These are phyloP conservation scores for Chamaenerion angustifolium DNA, from an alignment of 345 rosid genomes.

Conservation along the genomic window DNA sequence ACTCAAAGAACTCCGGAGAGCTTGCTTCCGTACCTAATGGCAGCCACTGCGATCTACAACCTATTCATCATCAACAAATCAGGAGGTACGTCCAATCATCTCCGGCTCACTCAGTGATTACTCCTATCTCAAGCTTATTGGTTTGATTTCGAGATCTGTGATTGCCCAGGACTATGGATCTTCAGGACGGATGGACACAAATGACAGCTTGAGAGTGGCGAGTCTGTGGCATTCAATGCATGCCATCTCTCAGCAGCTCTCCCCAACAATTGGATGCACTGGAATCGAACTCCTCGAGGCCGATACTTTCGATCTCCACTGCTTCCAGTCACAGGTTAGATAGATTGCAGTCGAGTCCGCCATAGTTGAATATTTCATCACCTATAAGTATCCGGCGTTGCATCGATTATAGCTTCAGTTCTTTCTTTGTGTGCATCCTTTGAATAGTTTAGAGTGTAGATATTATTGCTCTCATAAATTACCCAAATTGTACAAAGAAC, in stretches of 20 bases:
- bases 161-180: slow-evolving; percentile 71
- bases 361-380: too few relatives aligned
- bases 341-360: background rate
- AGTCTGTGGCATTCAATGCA: slow-evolving; percentile 99
- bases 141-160: background rate
- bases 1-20: too few relatives aligned
- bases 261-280: slow-evolving; percentile 73
- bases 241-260: slow-evolving; percentile 96
- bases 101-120: background rate
- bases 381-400: too few relatives aligned
- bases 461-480: too few relatives aligned
- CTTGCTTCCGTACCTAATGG: background rate
- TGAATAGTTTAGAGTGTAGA: too few relatives aligned
- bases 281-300: slow-evolving; percentile 96
- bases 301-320: slow-evolving; percentile 86
- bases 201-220: slow-evolving; percentile 96
- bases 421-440: too few relatives aligned
- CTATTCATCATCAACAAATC: slow-evolving; percentile 84
- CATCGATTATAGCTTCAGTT: too few relatives aligned
- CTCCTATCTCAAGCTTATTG: background rate
- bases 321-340: slow-evolving; percentile 87
- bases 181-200: slow-evolving; percentile 89
- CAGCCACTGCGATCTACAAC: slow-evolving; percentile 56
- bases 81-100: slow-evolving; percentile 28
- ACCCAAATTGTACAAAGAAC: too few relatives aligned